Evolutionary conservation across 305 asterid species (phyloP), one percentile per base, ranked within the genome.

Genomic region (Plantago coronopus): DNA sequence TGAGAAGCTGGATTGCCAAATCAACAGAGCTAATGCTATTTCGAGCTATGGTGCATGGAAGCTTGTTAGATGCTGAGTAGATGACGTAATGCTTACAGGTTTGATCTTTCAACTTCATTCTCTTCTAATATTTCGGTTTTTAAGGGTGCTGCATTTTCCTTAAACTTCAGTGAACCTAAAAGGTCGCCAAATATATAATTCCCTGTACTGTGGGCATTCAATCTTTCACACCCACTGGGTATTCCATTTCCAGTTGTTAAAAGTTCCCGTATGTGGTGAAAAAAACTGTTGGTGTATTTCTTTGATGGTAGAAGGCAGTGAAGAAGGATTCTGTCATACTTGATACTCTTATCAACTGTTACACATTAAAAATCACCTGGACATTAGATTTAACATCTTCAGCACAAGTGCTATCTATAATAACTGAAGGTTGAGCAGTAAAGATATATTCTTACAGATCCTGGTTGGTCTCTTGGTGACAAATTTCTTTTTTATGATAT

Each of bases 51-150:
- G 47, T 65, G 46, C 67, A 65, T 71, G 51, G 56, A 43, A 20
- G 63, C 71, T 57, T 46, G 19, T 64, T 70, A 48, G 67, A 65
- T 67, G 72, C 68, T 37, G 69, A 54, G 66, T 57, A 53, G 57
- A 67, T 62, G 50, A 43, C 54, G 50, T 66, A 46, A 61, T 50
- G 37, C 73, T 54, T 65, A 70, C 74, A 69, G 86, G 86, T 80
- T 47, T 54, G 83, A 76, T 56, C 63, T 49, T 47, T 57, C 51
- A 17, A 13, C 11, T 27, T n/a, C 18, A 18, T 46, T 67, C 14
- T 17, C 18, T 55, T 51, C 42, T 48, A 62, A 44, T 54, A 40
- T 45, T 18, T 59, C 54, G 55, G 15, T 21, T 55, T 54, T 17
- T 58, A 50, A 14, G 31, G 42, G 37, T 29, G 47, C 15, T 38